phyloP scores from a whole-genome alignment of 441 rosid genomes.

The Eruca vesicaria region DNA sequence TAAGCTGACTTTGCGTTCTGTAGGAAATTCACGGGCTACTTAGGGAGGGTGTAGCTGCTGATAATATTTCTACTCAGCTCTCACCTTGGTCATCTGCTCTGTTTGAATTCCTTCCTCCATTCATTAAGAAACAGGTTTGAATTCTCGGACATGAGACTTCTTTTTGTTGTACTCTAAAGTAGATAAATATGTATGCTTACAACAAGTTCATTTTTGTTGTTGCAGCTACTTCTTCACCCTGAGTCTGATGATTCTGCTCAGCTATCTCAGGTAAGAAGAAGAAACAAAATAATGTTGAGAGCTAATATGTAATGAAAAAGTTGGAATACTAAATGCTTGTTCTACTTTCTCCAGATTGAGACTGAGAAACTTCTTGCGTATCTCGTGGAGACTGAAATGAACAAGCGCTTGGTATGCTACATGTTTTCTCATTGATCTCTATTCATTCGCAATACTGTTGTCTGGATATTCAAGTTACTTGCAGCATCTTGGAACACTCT shows the following conservation, averaged over 20 bases:
- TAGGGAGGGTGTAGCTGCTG: constrained; percentile 68
- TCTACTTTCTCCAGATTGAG: constrained; percentile 65
- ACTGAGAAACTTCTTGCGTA: constrained; percentile 97
- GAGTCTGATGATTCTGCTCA: constrained; percentile 99
- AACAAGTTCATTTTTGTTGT: constrained; percentile 31
- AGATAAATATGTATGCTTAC: constrained; percentile 20
- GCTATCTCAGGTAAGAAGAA: constrained; percentile 80
- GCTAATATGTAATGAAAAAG: not conserved
- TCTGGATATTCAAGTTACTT: not conserved
- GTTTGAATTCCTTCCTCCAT: constrained; percentile 91
- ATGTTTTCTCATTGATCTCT: too few species aligned
- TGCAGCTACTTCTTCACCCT: constrained; percentile 88
- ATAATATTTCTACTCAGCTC: constrained; percentile 79
- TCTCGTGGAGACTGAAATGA: constrained; percentile 97
- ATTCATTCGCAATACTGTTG: too few species aligned
- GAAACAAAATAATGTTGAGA: too few species aligned
- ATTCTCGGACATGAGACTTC: constrained; percentile 11
- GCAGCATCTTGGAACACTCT: not conserved
- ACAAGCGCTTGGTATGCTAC: constrained; percentile 69
- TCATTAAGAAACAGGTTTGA: constrained; percentile 88
- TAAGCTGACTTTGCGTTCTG: constrained; percentile 24
- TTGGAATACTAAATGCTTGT: constrained; percentile 20
- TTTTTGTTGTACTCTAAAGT: constrained; percentile 20
- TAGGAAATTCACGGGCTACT: constrained; percentile 96
- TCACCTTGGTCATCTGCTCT: constrained; percentile 99